Evolutionary conservation across 164 flowering plant species (phyloP), one percentile per base, ranked within the genome.

Genomic region (Vitis labrusca): DNA sequence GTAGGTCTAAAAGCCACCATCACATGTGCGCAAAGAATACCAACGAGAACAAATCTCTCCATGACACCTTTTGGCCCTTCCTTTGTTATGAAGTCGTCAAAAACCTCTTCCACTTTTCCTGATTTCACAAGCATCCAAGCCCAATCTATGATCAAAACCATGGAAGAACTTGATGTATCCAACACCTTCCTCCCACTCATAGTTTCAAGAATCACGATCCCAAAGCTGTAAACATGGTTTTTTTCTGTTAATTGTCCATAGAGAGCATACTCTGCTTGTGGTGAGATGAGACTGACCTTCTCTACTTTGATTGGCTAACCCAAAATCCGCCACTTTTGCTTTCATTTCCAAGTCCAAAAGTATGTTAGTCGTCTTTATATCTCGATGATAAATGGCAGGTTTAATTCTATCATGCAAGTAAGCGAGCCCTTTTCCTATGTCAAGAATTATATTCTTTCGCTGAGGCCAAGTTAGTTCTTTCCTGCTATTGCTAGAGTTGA

Each of bases 1-100:
- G 81, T 79, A 15, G 85, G 85, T 66, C 85, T 72, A 8, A 82
- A 69, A 7, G 83, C 83, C 64, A 82, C 79, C 81, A 77, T 79
- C 3, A 71, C 85, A 72, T 82, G 85, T 55, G 85, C 82, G 70
- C 85, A 82, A 5, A 82, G 79, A 60, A 82, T 66, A 58, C 85
- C 85, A 30, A 82, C 81, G 8, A 53, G 77, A 5, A 82, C 83
- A 77, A 79, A 82, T 61, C 83, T 79, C 64, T 75, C 85, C 85
- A 82, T 82, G 10, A 80, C 74, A 37, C 67, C 81, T 66, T 57
- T 77, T 2, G 85, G 74, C 1, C 85, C 83, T 61, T 63, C 69
- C 13, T 74, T 73, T 23, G 76, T 64, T 56, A 82, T 73, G 3
- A 50, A 16, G 23, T 77, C 76, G 6, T 80, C 81, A 12, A 82